Evolutionary conservation across 2,329 filamentous ascomycete genomes (phyloP).

Genomic region (Aspergillus fructus): DNA sequence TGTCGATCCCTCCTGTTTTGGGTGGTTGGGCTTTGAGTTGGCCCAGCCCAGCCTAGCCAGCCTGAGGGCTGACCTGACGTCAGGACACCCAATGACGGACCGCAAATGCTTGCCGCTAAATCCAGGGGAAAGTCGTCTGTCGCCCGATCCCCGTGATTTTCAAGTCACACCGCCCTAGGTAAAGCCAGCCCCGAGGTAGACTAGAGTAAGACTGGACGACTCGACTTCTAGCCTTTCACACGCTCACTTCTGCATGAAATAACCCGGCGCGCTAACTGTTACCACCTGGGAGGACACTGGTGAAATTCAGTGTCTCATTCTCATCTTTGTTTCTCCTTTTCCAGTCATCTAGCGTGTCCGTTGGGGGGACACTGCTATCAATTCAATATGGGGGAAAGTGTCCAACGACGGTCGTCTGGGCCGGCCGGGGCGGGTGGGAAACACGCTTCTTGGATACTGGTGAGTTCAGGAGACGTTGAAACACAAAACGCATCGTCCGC

Average conservation of each 20-base stretch:
- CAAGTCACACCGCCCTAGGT: conserved; percentile 1
- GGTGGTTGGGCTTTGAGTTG: background rate
- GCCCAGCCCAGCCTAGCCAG: background rate
- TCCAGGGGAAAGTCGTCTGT: background rate
- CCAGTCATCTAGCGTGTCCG: background rate
- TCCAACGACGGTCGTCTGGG: conserved; percentile 33
- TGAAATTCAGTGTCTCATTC: background rate
- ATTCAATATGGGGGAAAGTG: conserved; percentile 33
- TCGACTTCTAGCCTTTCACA: background rate
- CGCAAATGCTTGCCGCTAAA: background rate
- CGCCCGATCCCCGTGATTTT: background rate
- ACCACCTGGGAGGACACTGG: background rate
- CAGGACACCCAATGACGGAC: background rate
- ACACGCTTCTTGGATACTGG: conserved; percentile 40
- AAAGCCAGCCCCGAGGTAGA: background rate
- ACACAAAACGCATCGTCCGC: background rate
- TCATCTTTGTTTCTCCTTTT: background rate
- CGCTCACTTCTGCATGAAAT: conserved; percentile 17
- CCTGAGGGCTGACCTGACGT: background rate
- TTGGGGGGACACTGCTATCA: conserved; percentile 16
- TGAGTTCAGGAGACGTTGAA: conserved; percentile 25
- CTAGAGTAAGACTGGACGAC: background rate
- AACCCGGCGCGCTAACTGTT: conserved; percentile 4
- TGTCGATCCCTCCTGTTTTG: background rate
- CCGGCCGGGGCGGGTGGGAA: conserved; percentile 31